phyloP scores from a whole-genome alignment of 2,329 filamentous ascomycete genomes.

The Hypoxylon sp. region DNA sequence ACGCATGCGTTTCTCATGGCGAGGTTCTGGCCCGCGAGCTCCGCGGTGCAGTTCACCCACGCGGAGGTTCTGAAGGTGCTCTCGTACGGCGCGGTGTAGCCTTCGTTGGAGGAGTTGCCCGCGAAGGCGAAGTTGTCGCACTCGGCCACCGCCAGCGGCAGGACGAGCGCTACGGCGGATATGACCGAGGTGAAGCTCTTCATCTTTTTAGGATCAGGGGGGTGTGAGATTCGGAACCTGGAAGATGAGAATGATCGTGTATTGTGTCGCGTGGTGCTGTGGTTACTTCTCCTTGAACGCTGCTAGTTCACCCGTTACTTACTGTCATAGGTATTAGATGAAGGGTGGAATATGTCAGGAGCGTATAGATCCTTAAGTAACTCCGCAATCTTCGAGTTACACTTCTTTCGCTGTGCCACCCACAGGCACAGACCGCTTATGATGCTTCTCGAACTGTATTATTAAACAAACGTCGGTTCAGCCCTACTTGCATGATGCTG shows the following conservation, averaged over 20 bases:
- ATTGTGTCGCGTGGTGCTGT: too few species aligned
- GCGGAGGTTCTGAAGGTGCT: slow-evolving; percentile 1
- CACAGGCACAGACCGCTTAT: too few species aligned
- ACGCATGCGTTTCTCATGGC: slow-evolving; percentile 1
- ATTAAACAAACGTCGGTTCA: too few species aligned
- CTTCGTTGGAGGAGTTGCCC: slow-evolving; percentile 1
- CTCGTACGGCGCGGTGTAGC: slow-evolving; percentile 7
- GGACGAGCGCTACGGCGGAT: slow-evolving; percentile 3
- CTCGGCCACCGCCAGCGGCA: slow-evolving; percentile 19
- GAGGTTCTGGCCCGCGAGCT: background rate
- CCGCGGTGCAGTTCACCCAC: slow-evolving; percentile 14
- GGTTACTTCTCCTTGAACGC: too few species aligned
- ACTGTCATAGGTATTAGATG: too few species aligned
- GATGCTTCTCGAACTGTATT: too few species aligned
- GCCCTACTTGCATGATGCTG: background rate
- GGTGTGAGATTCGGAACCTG: slow-evolving; percentile 4
- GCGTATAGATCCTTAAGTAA: too few species aligned
- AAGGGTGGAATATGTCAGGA: too few species aligned
- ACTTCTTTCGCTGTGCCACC: too few species aligned
- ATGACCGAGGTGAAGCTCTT: slow-evolving; percentile 3
- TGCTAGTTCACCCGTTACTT: too few species aligned
- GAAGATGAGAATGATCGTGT: too few species aligned
- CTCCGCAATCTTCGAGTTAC: too few species aligned
- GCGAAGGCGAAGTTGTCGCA: slow-evolving; percentile 26
- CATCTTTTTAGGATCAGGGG: slow-evolving; percentile 11